Base-by-base conservation (phyloP, 2,329 filamentous ascomycete genomes). In the Sclerotinia spermophila region DNA sequence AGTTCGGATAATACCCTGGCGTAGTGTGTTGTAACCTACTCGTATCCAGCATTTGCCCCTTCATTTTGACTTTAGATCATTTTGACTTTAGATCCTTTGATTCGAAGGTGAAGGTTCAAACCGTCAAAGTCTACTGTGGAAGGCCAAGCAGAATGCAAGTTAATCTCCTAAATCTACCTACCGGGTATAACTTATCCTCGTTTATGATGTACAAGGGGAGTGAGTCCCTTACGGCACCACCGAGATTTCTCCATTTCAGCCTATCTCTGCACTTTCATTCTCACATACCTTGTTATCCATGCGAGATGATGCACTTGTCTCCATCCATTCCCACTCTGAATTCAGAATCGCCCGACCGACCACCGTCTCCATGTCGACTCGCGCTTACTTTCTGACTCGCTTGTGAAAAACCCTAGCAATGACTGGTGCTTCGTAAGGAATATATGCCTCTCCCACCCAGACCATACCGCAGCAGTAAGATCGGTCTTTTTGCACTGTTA, bases 241-340 rank as follows among this genome's bases (percentile, higher is more conserved):
- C 62, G 45, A 65, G 45, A 35, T 65, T 30, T 53, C 33, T 30
- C 45, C 33, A 30, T 53, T 65, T 53, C 24, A 53, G 45, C 33
- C 45, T 65, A 53, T 65, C 62, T 65, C 33, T 24, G n/a, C 24
- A 5, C 44, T 19, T 40, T 65, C 24, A 53, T n/a, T 53, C 33
- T 45, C 24, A 30, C 11, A 51, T 65, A 45, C 45, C 61, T 19
- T 27, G 42, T 51, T 51, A n/a, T 15, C 21, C 35, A 53, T 55
- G 62, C 48, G 40, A 53, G 45, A 66, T 66, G 62, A 66, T 66
- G 62, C 33, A 65, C n/a, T 38, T 15, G 44, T 65, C 61, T 65
- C 61, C 61, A 65, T 65, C 17, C 17, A 65, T 51, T 64, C 44
- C 44, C 33, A 59, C 56, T 59, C 56, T 59, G 24, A 60, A n/a